A percentile compares a stretch with the other conserved stretches of the same genome.
These are phyloP conservation scores for Obelidium mucronatum DNA, from an alignment of 192 early-diverging fungal genomes.

Conservation along the genomic window DNA sequence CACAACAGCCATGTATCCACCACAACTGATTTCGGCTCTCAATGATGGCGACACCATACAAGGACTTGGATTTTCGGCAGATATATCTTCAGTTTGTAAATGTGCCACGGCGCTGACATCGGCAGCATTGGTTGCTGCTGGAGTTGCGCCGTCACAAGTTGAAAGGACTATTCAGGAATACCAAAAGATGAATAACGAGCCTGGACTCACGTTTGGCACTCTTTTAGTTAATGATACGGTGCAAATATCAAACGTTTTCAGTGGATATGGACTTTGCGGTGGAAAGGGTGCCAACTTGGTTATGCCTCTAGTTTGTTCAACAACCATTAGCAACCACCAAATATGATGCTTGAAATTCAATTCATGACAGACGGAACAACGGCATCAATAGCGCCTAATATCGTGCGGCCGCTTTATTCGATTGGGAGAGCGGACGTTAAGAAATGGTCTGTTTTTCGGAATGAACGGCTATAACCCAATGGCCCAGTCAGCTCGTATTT, in stretches of 20 bases:
- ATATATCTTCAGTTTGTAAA: constrained; percentile 18
- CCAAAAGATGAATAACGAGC: neutral
- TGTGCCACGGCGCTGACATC: neutral
- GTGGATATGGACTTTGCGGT: constrained; percentile 15
- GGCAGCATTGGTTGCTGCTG: neutral
- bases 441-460: neutral
- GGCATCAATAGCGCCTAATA: constrained; percentile 18
- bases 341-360: neutral
- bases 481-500: constrained; percentile 1
- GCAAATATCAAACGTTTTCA: constrained; percentile 8
- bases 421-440: neutral
- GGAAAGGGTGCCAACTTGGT: neutral
- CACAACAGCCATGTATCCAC: constrained; percentile 8
- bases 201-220: neutral
- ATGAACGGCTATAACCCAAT: neutral
- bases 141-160: constrained; percentile 6
- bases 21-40: neutral
- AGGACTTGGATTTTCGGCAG: constrained; percentile 22
- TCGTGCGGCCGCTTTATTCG: neutral
- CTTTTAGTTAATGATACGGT: neutral
- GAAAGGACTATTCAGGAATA: neutral
- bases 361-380: constrained; percentile 33
- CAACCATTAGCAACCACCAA: constrained; percentile 15
- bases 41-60: constrained; percentile 24
- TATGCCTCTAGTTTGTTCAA: constrained; percentile 19